Evolutionary conservation across 192 early-diverging fungal species (phyloP).

Genomic region (Spizellomyces sp.): DNA sequence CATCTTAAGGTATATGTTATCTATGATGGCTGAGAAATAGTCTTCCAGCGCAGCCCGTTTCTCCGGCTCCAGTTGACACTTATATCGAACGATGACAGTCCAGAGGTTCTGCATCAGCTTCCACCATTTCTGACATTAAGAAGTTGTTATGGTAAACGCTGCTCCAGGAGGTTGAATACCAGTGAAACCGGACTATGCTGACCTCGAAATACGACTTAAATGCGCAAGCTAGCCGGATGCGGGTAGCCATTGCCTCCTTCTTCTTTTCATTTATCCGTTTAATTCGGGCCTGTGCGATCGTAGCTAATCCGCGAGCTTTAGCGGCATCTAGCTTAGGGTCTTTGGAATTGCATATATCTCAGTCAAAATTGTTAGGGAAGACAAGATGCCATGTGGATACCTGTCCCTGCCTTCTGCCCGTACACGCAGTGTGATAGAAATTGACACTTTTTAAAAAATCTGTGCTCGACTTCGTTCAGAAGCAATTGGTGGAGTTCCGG

Average conservation of each 20-base stretch:
- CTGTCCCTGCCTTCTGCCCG: background rate
- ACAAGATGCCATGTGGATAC: background rate
- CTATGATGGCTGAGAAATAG: slow-evolving; percentile 11
- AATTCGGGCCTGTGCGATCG: background rate
- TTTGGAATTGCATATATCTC: background rate
- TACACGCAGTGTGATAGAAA: background rate
- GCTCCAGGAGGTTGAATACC: no score
- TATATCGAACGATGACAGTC: background rate
- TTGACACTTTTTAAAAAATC: background rate
- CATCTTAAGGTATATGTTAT: slow-evolving; percentile 17
- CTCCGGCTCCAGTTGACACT: slow-evolving; percentile 9
- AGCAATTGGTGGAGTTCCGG: background rate
- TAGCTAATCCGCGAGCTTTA: slow-evolving; percentile 14
- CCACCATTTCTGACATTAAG: slow-evolving; percentile 5
- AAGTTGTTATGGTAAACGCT: no score
- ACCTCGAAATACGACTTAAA: background rate
- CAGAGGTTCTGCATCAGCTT: background rate
- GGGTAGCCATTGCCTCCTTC: background rate
- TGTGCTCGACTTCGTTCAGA: background rate
- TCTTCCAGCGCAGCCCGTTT: slow-evolving; percentile 1
- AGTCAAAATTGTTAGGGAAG: background rate
- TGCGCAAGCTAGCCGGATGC: background rate
- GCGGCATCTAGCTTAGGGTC: slow-evolving; percentile 13
- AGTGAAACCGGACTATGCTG: background rate
- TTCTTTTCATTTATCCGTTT: background rate